Conservation (phyloP, 176 grass and related monocot genomes). For the Metroxylon sagu region DNA sequence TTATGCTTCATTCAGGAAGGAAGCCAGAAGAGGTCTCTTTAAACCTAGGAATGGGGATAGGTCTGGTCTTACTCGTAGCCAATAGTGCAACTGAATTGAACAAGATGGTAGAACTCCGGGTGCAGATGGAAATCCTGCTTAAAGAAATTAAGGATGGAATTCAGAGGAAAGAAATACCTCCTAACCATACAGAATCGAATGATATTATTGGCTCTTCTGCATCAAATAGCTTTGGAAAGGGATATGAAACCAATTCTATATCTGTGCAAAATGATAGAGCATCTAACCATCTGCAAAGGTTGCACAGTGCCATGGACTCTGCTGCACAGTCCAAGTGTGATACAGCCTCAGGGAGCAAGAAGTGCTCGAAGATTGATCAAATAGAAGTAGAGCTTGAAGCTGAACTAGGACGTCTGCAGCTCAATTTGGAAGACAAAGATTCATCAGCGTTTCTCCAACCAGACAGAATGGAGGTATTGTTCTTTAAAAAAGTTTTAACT, state of each 20-base stretch:
- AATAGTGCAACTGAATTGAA: conserved; percentile 63
- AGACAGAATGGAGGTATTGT: conserved; percentile 20
- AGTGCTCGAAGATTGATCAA: conserved; percentile 27
- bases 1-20: conserved; percentile 32
- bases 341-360: conserved; percentile 1
- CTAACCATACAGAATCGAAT: neutral
- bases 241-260: neutral
- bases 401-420: conserved; percentile 43
- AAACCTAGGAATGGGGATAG: conserved; percentile 63
- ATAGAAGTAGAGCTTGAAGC: conserved; percentile 74
- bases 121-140: conserved; percentile 68
- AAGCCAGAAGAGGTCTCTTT: conserved; percentile 45
- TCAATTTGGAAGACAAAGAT: conserved; percentile 20
- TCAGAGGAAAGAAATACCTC: conserved; percentile 4
- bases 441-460: neutral
- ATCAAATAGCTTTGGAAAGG: conserved; percentile 11
- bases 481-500: neutral
- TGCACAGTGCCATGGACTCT: conserved; percentile 4
- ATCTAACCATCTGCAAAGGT: conserved; percentile 6
- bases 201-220: neutral
- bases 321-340: neutral
- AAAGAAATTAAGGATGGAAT: conserved; percentile 34
- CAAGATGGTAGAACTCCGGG: conserved; percentile 64
- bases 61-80: conserved; percentile 51
- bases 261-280: neutral